Conservation (phyloP, 2,329 filamentous ascomycete genomes). For the Fusarium nelsonii region DNA sequence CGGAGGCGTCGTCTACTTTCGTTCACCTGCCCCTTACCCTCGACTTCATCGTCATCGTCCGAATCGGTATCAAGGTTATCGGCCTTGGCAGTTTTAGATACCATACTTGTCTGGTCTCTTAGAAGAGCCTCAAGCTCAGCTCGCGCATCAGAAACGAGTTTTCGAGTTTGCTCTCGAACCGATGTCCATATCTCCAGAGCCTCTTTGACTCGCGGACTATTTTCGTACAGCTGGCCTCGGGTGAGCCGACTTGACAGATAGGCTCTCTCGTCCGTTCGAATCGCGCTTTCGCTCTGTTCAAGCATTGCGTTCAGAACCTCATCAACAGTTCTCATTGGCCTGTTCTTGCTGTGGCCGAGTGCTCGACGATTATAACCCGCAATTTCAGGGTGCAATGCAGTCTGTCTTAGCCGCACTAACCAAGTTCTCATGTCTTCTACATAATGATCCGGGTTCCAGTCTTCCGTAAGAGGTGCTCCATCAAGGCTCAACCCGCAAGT, state of each 20-base stretch:
- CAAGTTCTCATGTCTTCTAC: slow-evolving; percentile 83
- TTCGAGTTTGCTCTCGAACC: slow-evolving; percentile 62
- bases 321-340: slow-evolving; percentile 81
- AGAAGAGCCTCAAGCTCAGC: slow-evolving; percentile 68
- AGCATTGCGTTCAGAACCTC: slow-evolving; percentile 94
- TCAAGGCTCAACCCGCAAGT: slow-evolving; percentile 73
- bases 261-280: slow-evolving; percentile 76
- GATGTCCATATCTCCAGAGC: slow-evolving; percentile 78
- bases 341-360: slow-evolving; percentile 70
- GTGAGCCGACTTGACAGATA: slow-evolving; percentile 73
- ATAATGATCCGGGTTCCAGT: slow-evolving; percentile 74
- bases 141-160: slow-evolving; percentile 73
- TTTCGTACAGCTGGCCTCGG: slow-evolving; percentile 83
- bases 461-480: slow-evolving; percentile 70
- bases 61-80: slow-evolving; percentile 43
- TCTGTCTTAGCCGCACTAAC: slow-evolving; percentile 82
- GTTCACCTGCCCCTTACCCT: slow-evolving; percentile 60
- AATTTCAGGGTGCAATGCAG: slow-evolving; percentile 87
- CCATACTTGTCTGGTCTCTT: slow-evolving; percentile 25
- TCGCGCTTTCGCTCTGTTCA: slow-evolving; percentile 78
- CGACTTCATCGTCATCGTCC: slow-evolving; percentile 53
- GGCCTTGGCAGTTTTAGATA: slow-evolving; percentile 5
- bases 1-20: slow-evolving; percentile 75
- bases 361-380: slow-evolving; percentile 74
- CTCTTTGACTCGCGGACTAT: slow-evolving; percentile 74